Conservation (phyloP, 192 early-diverging fungal genomes). For the Podila epicladia region DNA sequence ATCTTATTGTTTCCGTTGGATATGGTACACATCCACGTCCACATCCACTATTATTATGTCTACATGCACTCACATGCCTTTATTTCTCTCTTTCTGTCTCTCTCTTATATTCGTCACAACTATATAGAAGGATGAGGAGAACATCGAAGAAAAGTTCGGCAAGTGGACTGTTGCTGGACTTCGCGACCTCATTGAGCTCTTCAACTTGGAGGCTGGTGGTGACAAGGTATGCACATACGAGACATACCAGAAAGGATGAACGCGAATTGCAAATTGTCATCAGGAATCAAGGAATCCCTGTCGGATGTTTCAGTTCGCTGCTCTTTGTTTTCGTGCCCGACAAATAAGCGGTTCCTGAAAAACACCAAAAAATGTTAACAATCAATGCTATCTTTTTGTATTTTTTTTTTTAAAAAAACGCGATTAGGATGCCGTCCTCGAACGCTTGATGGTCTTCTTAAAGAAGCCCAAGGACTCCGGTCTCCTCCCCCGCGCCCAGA, state of each 20-base stretch:
- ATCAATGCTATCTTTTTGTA: neutral
- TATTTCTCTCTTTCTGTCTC: neutral
- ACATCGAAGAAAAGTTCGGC: constrained; percentile 42
- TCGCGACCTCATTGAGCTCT: constrained; percentile 44
- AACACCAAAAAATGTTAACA: neutral
- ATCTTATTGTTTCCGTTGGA: neutral
- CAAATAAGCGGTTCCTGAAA: neutral
- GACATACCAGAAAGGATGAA: neutral
- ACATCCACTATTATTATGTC: neutral
- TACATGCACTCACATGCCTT: neutral
- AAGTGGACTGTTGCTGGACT: constrained; percentile 49
- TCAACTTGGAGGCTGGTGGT: constrained; percentile 44
- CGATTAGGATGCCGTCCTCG: constrained; percentile 40
- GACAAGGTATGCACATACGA: constrained; percentile 31
- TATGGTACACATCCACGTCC: neutral
- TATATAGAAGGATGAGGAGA: constrained; percentile 40
- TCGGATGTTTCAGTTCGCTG: no score
- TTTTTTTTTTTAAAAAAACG: neutral
- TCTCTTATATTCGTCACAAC: neutral
- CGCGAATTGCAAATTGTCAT: neutral
- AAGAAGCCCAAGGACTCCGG: constrained; percentile 49
- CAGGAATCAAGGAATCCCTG: no score
- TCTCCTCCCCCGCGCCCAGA: constrained; percentile 44
- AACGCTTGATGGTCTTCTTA: constrained; percentile 44
- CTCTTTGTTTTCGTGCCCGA: no score